Evolutionary conservation across 768 basidiomycete genomes (phyloP).

Genomic region (Fomitopsis serialis): DNA sequence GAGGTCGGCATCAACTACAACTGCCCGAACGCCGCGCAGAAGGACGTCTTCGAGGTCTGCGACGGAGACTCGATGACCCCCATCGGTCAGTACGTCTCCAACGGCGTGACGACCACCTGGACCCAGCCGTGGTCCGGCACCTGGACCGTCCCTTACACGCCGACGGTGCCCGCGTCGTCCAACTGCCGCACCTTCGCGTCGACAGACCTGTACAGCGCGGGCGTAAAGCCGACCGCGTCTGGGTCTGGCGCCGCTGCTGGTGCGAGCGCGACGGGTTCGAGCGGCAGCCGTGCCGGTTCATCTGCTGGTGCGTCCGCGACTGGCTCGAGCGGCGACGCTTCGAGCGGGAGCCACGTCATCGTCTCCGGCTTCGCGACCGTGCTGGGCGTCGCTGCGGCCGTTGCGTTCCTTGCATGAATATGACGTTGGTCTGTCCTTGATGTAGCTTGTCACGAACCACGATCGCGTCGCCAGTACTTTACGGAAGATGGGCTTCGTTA

Average conservation of each 20-base stretch:
- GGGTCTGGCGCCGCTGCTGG: conserved; percentile 9
- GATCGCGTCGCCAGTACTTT: too few relatives aligned
- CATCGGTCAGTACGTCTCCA: conserved; percentile 44
- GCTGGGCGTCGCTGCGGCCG: conserved; percentile 27
- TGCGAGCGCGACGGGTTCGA: conserved; percentile 10
- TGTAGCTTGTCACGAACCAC: too few relatives aligned
- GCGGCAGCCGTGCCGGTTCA: conserved; percentile 5
- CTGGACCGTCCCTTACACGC: conserved; percentile 37
- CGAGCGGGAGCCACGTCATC: conserved; percentile 15
- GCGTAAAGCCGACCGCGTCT: conserved; percentile 12
- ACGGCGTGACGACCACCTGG: conserved; percentile 39
- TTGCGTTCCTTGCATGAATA: conserved; percentile 29
- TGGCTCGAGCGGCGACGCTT: conserved; percentile 5
- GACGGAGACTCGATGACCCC: conserved; percentile 55
- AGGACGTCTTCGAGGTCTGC: conserved; percentile 61
- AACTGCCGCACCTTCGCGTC: conserved; percentile 37
- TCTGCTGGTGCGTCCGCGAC: conserved; percentile 10
- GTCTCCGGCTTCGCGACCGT: conserved; percentile 28
- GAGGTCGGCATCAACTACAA: conserved; percentile 74
- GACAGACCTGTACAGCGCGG: conserved; percentile 27
- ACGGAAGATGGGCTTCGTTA: too few relatives aligned
- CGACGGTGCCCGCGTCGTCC: conserved; percentile 35
- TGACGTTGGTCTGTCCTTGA: too few relatives aligned
- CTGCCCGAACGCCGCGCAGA: conserved; percentile 55
- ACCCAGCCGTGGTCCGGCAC: conserved; percentile 41